Evolutionary conservation across 2,329 filamentous ascomycete genomes (phyloP), one percentile per base, ranked within the genome.

Genomic region (Amauroascus niger): DNA sequence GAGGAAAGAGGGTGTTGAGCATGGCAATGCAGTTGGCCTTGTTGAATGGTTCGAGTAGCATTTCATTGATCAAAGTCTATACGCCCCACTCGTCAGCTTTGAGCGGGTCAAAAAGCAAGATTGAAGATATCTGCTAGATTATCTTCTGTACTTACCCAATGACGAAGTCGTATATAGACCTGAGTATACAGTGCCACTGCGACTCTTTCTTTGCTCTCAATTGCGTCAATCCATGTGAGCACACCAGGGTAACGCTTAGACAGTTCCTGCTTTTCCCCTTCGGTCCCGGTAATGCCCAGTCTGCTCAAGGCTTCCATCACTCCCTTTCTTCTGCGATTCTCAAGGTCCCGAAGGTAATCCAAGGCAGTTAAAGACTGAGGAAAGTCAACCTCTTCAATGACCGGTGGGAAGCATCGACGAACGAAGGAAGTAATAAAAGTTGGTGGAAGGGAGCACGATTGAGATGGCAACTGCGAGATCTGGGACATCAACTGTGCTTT

Each of bases 1-100:
- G 80, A 6, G 82, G 82, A 58, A 83, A 80, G 28, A 85, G 71
- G 8, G 81, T 84, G 67, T 85, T 85, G 49, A 85, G 76, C 76
- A 85, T 81, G 51, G 80, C 82, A 58, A 83, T 74, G 63, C 81
- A 83, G 64, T 83, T 84, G 61, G 77, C 74, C 65, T 82, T 83
- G 70, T 80, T 80, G 67, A 81, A 82, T 0, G 80, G 80, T 30
- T 75, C 70, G 28, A 82, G 70, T 24, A 79, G 77, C 60, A 85
- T 74, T 61, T 84, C 81, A 60, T 84, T 83, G 66, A 84, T 77
- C 63, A 85, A 68, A 55, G 80, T 79, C 79, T 81, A 55, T 13
- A 41, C n/a, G 22, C n/a, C 24, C 37, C 16, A 46, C n/a, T 40
- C n/a, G 53, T 53, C n/a, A 55, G 22, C 18, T 48, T 22, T 14